Conservation (phyloP, 2,329 filamentous ascomycete genomes). For the Proliferodiscus dingleyae region DNA sequence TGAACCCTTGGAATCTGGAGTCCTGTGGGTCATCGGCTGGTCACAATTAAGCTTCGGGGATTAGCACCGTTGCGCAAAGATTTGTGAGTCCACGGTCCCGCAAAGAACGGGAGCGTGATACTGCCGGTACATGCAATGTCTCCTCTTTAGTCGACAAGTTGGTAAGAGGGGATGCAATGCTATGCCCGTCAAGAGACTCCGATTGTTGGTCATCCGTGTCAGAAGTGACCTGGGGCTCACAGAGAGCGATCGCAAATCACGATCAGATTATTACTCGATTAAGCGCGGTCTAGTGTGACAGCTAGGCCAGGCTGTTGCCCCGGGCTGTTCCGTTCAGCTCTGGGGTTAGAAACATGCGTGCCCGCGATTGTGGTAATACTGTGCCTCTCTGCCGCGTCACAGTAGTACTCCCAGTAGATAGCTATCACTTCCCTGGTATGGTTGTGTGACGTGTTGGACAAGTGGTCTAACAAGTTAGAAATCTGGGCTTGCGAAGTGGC, state of each 20-base stretch:
- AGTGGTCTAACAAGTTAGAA: slow-evolving; percentile 5
- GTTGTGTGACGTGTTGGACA: slow-evolving; percentile 5
- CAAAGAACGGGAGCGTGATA: slow-evolving; percentile 12
- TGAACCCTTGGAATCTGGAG: background rate
- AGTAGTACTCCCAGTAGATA: slow-evolving; percentile 5
- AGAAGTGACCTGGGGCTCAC: background rate
- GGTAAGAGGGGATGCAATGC: slow-evolving; percentile 5
- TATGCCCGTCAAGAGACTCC: slow-evolving; percentile 2
- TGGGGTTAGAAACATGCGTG: background rate
- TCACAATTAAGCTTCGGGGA: background rate
- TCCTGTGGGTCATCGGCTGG: background rate
- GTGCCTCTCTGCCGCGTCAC: slow-evolving; percentile 11
- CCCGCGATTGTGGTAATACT: background rate
- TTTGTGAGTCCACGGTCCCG: background rate
- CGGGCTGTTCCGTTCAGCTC: background rate
- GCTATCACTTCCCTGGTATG: slow-evolving; percentile 6
- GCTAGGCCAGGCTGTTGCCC: background rate
- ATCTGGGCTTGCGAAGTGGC: slow-evolving; percentile 18
- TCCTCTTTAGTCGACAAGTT: slow-evolving; percentile 8
- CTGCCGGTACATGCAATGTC: slow-evolving; percentile 16
- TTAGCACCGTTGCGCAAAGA: background rate
- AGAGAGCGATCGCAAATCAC: background rate
- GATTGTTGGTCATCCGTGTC: background rate
- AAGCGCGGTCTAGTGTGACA: slow-evolving; percentile 12
- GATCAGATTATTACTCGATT: slow-evolving; percentile 4